Base-by-base conservation (phyloP, 2,329 filamentous ascomycete genomes). In the Scedosporium boydii region DNA sequence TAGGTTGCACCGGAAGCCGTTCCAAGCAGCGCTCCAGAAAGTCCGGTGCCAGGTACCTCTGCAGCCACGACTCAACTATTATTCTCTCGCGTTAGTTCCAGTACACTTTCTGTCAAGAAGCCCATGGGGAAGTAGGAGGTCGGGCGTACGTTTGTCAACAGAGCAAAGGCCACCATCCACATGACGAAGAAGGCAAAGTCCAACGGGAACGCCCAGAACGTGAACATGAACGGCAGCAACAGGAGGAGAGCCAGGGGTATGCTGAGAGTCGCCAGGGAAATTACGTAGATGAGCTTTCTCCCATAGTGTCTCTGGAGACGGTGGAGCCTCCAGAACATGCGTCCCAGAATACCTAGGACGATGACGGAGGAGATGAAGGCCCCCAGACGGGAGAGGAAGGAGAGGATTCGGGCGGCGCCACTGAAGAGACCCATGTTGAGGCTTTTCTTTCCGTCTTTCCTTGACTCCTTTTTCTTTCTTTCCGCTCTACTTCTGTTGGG, bases 1-100 rank as follows among this genome's bases (percentile, higher is more conserved):
- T 6, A 66, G 23, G 4, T 38, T 9, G 57, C 69, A 70, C 64
- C 65, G 67, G 41, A 18, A 67, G 1, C 65, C 62, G 4, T 68
- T 66, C 69, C 69, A 71, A 51, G 70, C 69, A 59, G 69, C 70
- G 23, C 67, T 67, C 69, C 69, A 71, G 58, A 70, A 69, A 10
- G 66, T 60, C 26, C 65, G 26, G 46, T 68, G 69, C 69, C 69
- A 71, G 9, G 5, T 2, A 1, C 65, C 38, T 5, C 62, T 53
- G 61, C 69, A 70, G 10, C 58, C 12, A 3, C 61, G 14, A 10
- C 51, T 57, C 59, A 3, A 44, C 44, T 4, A 66, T 66, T 64
- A 59, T 64, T 65, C 68, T 41, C 51, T 14, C 4, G 29, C 18
- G 51, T 46, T 27, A 61, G 58, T 21, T 29, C 41, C 44, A 58